Evolutionary conservation across 116 monocot species (phyloP), one percentile per base, ranked within the genome.

Genomic region (Trichopus zeylanicus): DNA sequence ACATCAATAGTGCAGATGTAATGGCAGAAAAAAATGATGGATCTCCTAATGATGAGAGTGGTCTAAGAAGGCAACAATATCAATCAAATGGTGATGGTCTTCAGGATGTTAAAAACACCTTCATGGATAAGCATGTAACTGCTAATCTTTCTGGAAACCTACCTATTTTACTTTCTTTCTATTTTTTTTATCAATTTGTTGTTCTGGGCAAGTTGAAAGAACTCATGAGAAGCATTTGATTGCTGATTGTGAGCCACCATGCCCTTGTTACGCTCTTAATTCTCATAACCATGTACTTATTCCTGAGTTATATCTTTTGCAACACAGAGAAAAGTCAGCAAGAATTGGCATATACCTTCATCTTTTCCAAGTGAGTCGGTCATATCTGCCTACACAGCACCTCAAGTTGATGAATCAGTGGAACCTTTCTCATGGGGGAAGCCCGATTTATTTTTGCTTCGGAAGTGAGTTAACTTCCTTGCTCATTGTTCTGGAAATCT

Each of bases 391-490:
- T 98, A 91, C 59, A 68, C 19, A 52, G 71, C 68, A 46, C 97
- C 97, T 42, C 87, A 88, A 82, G 73, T 98, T 66, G 91, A 98
- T 71, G 67, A 80, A 23, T 98, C 97, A 69, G 82, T 75, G 21
- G 91, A 98, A 55, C 70, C 62, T 33, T 98, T 98, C 56, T 74
- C 79, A 61, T 98, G 97, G 91, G 97, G 97, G 72, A 91, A 85
- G 66, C 97, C 97, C 33, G 88, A 98, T 73, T 52, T 91, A 26
- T 31, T 58, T 66, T 60, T 98, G 30, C 82, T 98, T 59, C 75
- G 80, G 58, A 87, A 79, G 97, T 91, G 65, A 81, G 84, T 81
- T 49, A 22, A 5, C 10, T 35, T 10, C 49, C 21, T 49, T 49
- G 4, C 20, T 22, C 19, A 21, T 31, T 37, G 29, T 16, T 42